Conservation (phyloP, 2,329 filamentous ascomycete species). For the Arthrinium puccinioides region DNA sequence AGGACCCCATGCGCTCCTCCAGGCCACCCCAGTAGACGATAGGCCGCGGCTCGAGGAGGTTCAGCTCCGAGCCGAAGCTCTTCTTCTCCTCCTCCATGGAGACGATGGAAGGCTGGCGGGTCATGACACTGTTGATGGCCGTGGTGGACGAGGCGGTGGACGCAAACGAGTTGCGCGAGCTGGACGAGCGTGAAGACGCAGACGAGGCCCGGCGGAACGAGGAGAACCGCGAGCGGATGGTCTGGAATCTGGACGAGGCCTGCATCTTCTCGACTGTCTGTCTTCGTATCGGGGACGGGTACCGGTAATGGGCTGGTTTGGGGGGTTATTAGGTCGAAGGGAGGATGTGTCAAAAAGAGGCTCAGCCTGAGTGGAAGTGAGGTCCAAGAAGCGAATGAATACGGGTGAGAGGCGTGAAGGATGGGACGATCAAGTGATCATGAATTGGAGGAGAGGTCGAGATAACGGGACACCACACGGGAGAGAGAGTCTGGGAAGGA, state of each 20-base stretch:
- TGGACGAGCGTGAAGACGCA: constrained; percentile 33
- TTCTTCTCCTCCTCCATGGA: constrained; percentile 50
- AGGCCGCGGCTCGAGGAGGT: constrained; percentile 53
- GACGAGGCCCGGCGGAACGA: constrained; percentile 45
- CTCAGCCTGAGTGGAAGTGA: constrained; percentile 20
- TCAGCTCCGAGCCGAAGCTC: constrained; percentile 44
- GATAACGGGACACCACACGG: constrained; percentile 2
- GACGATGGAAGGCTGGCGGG: constrained; percentile 49
- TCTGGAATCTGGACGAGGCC: constrained; percentile 39
- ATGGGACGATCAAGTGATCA: constrained; percentile 20
- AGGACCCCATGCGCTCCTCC: constrained; percentile 49
- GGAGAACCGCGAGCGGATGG: constrained; percentile 43
- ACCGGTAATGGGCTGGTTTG: background rate
- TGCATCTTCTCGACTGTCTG: constrained; percentile 31
- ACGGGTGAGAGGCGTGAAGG: constrained; percentile 15
- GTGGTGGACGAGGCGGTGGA: constrained; percentile 35
- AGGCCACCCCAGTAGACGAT: constrained; percentile 57
- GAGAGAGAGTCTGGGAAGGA: background rate
- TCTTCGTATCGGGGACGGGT: constrained; percentile 1
- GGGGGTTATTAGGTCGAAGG: background rate
- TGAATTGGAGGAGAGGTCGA: constrained; percentile 7
- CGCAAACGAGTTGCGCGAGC: constrained; percentile 31
- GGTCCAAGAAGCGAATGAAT: constrained; percentile 21
- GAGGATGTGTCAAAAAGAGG: constrained; percentile 14
- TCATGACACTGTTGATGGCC: constrained; percentile 51